A percentile compares a stretch with the other conserved stretches of the same genome.
These are phyloP conservation scores for Pythium insidiosum DNA, from an alignment of 352 stramenopile genomes.

Conservation along the genomic window DNA sequence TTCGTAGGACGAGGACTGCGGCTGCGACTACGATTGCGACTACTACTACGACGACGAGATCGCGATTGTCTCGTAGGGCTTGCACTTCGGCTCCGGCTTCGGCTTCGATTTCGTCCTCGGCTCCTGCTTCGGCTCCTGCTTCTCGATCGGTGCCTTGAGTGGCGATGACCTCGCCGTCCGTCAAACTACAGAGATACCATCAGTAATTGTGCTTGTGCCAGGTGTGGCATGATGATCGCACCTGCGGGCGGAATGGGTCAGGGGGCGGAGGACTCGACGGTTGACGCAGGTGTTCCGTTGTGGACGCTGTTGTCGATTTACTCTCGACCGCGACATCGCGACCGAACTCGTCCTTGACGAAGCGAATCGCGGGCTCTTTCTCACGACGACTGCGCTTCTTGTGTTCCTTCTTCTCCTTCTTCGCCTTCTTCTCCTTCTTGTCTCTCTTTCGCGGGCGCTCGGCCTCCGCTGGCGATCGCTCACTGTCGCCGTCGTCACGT, in stretches of 20 bases:
- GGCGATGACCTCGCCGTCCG: slow-evolving; percentile 1
- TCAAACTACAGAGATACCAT: slow-evolving; percentile 6
- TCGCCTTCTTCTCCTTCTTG: slow-evolving; percentile 21
- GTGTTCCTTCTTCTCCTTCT: slow-evolving; percentile 14
- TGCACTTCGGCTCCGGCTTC: slow-evolving; percentile 4
- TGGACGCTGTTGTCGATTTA: slow-evolving; percentile 2
- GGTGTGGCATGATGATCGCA: slow-evolving; percentile 7
- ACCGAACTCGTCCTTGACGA: slow-evolving; percentile 72
- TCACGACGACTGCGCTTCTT: slow-evolving; percentile 1
- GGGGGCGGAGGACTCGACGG: slow-evolving; percentile 6
- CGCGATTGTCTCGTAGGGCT: slow-evolving; percentile 1
- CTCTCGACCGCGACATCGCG: slow-evolving; percentile 41
- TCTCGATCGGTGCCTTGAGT: slow-evolving; percentile 3
- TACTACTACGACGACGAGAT: slow-evolving; percentile 5
- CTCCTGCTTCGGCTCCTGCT: slow-evolving; percentile 6
- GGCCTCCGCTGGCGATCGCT: neutral
- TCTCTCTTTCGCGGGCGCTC: slow-evolving; percentile 1
- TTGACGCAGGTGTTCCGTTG: neutral
- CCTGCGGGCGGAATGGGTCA: slow-evolving; percentile 13
- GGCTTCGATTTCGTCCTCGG: slow-evolving; percentile 4
- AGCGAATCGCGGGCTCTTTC: neutral
- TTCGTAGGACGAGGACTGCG: slow-evolving; percentile 13
- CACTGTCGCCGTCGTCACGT: neutral
- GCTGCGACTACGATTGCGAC: slow-evolving; percentile 18
- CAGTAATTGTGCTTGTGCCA: too few species aligned